Conservation (phyloP, 192 early-diverging fungal species). For the Chytriomyces hyalinus region DNA sequence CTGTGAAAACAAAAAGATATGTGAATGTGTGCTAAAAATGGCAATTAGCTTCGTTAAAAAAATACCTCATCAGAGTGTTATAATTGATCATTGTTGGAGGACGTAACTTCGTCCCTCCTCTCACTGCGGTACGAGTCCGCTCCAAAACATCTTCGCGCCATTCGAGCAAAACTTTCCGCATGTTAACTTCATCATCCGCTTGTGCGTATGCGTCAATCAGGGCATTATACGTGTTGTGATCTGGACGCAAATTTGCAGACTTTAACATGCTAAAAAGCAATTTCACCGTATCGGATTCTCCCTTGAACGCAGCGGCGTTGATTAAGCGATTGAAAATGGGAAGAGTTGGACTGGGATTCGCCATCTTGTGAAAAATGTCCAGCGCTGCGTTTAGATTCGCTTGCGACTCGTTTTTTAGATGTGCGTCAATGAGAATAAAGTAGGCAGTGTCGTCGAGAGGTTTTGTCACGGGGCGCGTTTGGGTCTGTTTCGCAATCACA, state of each 20-base stretch:
- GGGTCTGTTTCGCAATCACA: not conserved
- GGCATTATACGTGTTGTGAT: slow-evolving; percentile 35
- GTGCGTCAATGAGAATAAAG: slow-evolving; percentile 18
- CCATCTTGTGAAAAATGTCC: slow-evolving; percentile 14
- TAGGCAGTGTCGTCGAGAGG: slow-evolving; percentile 24
- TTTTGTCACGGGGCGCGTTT: not conserved
- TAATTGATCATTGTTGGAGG: slow-evolving; percentile 24
- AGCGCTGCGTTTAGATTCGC: slow-evolving; percentile 10
- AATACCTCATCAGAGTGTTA: slow-evolving; percentile 32
- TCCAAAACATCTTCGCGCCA: slow-evolving; percentile 14
- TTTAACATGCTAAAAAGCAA: slow-evolving; percentile 29
- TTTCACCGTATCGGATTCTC: slow-evolving; percentile 29
- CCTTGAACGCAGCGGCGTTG: slow-evolving; percentile 20
- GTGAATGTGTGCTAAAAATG: too few relatives aligned
- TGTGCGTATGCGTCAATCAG: slow-evolving; percentile 40
- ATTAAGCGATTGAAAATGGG: slow-evolving; percentile 44
- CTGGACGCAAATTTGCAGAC: slow-evolving; percentile 22
- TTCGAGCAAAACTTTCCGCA: slow-evolving; percentile 3
- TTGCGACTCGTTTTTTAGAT: not conserved
- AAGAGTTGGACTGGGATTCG: slow-evolving; percentile 2
- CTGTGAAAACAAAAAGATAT: too few relatives aligned
- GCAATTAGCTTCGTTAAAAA: too few relatives aligned
- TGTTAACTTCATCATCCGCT: slow-evolving; percentile 22
- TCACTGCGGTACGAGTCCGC: not conserved
- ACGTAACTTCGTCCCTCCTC: not conserved